Conservation (phyloP, 768 basidiomycete species). For the Boletus tomentosulus region DNA sequence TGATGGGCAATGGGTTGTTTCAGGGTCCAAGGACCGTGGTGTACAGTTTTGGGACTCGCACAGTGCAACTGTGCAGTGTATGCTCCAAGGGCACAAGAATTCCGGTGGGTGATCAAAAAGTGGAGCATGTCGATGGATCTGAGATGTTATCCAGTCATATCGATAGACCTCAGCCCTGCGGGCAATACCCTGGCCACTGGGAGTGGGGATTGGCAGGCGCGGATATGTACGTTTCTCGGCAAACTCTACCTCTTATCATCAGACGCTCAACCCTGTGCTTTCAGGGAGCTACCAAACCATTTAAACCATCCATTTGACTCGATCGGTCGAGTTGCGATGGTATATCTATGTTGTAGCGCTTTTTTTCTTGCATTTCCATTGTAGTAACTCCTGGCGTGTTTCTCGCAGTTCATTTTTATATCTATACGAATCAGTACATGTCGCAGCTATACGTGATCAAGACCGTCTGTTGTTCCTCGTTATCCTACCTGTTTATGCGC, state of each 20-base stretch:
- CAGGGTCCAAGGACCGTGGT: constrained; percentile 92
- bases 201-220: constrained; percentile 66
- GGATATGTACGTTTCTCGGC: constrained; percentile 50
- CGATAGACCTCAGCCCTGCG: constrained; percentile 62
- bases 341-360: constrained; percentile 23
- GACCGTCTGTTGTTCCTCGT: not conserved
- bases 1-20: constrained; percentile 93
- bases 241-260: not conserved
- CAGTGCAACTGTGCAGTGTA: constrained; percentile 78
- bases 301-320: constrained; percentile 16
- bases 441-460: constrained; percentile 1
- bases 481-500: constrained; percentile 3
- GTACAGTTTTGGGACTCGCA: constrained; percentile 92
- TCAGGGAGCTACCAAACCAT: constrained; percentile 31
- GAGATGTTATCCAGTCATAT: constrained; percentile 48
- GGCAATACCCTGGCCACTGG: constrained; percentile 65
- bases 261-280: constrained; percentile 4
- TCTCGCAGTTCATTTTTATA: constrained; percentile 14
- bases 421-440: constrained; percentile 19
- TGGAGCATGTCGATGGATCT: constrained; percentile 4
- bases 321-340: constrained; percentile 8
- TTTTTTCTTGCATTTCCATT: constrained; percentile 25
- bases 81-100: constrained; percentile 79
- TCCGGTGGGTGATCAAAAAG: constrained; percentile 43
- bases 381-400: constrained; percentile 18